Evolutionary conservation across 371 early-diverging fungal genomes (phyloP).

Genomic region (Mucor circinelloides): DNA sequence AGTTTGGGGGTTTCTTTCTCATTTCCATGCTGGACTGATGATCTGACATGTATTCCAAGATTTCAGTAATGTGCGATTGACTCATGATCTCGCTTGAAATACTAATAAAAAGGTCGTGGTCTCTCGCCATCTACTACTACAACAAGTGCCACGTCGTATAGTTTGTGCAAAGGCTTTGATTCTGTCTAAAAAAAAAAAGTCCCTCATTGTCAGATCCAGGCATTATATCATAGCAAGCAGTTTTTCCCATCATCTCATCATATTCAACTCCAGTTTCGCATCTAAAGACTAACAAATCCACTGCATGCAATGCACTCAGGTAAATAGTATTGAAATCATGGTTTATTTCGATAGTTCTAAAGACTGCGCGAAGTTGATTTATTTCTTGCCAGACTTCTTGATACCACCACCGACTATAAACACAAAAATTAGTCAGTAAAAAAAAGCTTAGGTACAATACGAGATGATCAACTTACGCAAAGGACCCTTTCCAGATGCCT

Average conservation of each 20-base stretch:
- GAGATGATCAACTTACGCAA: constrained; percentile 57
- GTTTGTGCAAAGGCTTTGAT: too few relatives aligned
- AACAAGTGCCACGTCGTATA: too few relatives aligned
- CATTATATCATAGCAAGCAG: not conserved
- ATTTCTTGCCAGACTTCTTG: constrained; percentile 83
- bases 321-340: not conserved
- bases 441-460: not conserved
- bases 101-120: too few relatives aligned
- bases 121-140: too few relatives aligned
- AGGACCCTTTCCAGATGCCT: constrained; percentile 81
- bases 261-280: not conserved
- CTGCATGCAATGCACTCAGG: not conserved
- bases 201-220: too few relatives aligned
- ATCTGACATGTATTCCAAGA: too few relatives aligned
- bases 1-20: not conserved
- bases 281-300: too few relatives aligned
- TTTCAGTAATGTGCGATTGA: too few relatives aligned
- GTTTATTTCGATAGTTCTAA: not conserved
- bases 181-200: too few relatives aligned
- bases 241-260: not conserved
- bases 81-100: too few relatives aligned
- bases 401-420: constrained; percentile 68
- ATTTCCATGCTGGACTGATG: not conserved
- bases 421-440: constrained; percentile 1
- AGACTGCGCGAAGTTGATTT: constrained; percentile 17